phyloP scores from a whole-genome alignment of 208 protist genomes.

The Crithidia acanthocephali region DNA sequence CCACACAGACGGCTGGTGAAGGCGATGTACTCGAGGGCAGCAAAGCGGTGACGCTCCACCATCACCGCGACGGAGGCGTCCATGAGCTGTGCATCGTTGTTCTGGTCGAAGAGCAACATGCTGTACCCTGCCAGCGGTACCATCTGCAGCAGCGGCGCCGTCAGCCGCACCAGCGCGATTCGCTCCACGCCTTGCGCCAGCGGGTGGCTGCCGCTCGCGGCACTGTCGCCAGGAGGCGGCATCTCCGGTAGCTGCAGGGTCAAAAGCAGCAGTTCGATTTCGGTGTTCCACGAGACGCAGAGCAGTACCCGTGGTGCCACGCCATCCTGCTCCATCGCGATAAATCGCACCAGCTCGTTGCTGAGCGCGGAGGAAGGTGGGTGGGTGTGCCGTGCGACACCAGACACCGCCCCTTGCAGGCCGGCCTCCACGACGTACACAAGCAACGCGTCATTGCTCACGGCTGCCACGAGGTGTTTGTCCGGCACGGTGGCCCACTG shows the following conservation, averaged over 20 bases:
- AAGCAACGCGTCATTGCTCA: conserved; percentile 47
- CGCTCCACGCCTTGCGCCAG: conserved; percentile 39
- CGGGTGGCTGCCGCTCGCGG: not conserved
- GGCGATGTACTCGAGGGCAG: conserved; percentile 41
- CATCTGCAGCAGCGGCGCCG: conserved; percentile 49
- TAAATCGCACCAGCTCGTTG: conserved; percentile 57
- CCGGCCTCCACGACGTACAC: conserved; percentile 50
- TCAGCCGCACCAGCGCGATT: conserved; percentile 33
- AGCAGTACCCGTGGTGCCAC: conserved; percentile 35
- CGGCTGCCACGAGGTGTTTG: conserved; percentile 53
- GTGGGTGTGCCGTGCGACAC: conserved; percentile 41
- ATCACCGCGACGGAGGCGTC: conserved; percentile 59
- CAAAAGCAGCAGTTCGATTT: conserved; percentile 63
- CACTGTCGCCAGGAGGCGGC: not conserved
- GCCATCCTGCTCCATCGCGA: conserved; percentile 32
- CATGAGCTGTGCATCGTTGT: conserved; percentile 47
- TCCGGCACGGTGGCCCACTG: conserved; percentile 29
- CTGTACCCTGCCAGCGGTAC: conserved; percentile 41
- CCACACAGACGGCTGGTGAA: conserved; percentile 40
- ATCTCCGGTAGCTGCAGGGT: conserved; percentile 27
- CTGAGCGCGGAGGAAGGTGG: conserved; percentile 29
- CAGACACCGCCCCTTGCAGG: conserved; percentile 26
- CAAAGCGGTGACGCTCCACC: conserved; percentile 52
- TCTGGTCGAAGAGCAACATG: conserved; percentile 55
- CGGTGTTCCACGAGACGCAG: conserved; percentile 60